Base-by-base conservation (phyloP, 2,329 filamentous ascomycete species). In the Cordyceps sp. region DNA sequence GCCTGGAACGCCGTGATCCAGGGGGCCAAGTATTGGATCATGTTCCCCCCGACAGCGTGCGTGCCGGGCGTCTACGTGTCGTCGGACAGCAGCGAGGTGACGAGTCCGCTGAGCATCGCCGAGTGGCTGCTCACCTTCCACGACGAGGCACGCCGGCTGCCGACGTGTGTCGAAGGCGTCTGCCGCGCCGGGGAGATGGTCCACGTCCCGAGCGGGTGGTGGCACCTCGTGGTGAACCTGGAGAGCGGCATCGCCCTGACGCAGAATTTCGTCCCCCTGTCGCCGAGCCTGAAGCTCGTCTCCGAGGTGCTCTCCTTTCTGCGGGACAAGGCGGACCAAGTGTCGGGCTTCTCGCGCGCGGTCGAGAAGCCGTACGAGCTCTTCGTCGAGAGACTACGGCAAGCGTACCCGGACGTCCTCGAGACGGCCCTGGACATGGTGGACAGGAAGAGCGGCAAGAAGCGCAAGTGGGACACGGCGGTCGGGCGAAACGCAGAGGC, bases 11-110 rank as follows among this genome's bases (percentile, higher is more conserved):
- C 86, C 1, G 83, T 94, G 12, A 62, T 96, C 19, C 73, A 78
- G 36, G 90, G 88, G 5, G 73, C 78, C 22, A 96, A 96, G 50
- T 96, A 96, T 62, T 96, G 90, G 88, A 88, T 96, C 52, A 92
- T 96, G 84, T 96, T 96, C 48, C 85, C 84, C 0, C 78, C 81
- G 0, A 73, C 73, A 0, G 69, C 74, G 1, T 65, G 75, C 4
- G 85, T 90, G 6, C 88, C 88, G 0, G 88, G 88, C 4, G 86
- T 96, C 24, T 93, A 79, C 44, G 82, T 94, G 26, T 92, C 82
- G 5, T 66, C 75, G 25, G 90, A 96, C 48, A 79, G 83, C 48
- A 86, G 82, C 48, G 88, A 96, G 55, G 86, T 96, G 31, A 96
- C 88, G 0, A 85, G 79, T 33, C 90, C 88, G 1, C 67, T 96